Base-by-base conservation (phyloP, 768 basidiomycete species). In the Amanita jacksonii region DNA sequence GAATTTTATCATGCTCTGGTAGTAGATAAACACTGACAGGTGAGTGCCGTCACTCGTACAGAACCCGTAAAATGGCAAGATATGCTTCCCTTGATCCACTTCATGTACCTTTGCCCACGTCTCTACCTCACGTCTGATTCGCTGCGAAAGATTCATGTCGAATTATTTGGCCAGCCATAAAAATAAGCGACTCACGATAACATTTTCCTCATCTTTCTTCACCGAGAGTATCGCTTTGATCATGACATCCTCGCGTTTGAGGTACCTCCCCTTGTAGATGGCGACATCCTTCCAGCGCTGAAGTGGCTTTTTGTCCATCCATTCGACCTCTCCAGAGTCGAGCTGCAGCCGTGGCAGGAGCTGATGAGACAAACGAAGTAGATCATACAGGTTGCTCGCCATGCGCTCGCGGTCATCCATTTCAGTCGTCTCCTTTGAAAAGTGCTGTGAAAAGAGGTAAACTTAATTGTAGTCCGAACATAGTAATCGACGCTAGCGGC, bases 311-410 rank as follows among this genome's bases (percentile, higher is more conserved):
- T 66, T 58, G 12, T 73, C 69, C 23, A 72, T 57, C 45, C 73
- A 63, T 13, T 58, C 58, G 8, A 77, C 76, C 56, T 79, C 77
- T 4, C 74, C 75, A 5, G 67, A 65, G 41, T 64, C 60, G 24
- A 79, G 64, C 47, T 77, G 59, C 46, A 73, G 64, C 23, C 74
- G 63, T 0, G 73, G 74, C 39, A 76, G 63, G 16, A 79, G 60
- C 38, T 64, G 61, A 1, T 65, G 62, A 12, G 71, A 67, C 15
- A 61, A 54, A 15, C 62, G 57, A 46, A 76, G 73, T 13, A 78
- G 54, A 16, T 66, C 58, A 48, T 72, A 78, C 23, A 79, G 53
- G 45, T 76, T 76, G 27, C 56, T 63, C 13, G 67, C 67, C 6
- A 79, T 57, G 0, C 73, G 73, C 6, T 55, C 59, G 49, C 72